phyloP scores from a whole-genome alignment of 352 stramenopile species.

The Blastocystis sp. region DNA sequence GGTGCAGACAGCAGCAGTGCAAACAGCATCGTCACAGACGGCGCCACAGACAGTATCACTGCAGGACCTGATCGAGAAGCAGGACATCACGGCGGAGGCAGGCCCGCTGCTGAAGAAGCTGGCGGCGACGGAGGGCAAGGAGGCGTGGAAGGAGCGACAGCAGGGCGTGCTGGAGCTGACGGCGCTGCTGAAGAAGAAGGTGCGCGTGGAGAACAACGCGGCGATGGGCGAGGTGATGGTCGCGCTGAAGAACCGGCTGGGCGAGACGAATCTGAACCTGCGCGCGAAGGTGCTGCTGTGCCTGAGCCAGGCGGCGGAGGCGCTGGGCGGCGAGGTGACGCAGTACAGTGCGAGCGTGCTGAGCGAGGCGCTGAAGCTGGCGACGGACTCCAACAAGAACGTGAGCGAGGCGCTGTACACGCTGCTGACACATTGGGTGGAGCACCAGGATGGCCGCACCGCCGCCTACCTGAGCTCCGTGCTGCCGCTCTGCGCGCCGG shows the following conservation, averaged over 20 bases:
- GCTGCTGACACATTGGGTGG: background rate
- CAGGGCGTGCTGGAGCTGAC: conserved; percentile 40
- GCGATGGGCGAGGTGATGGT: background rate
- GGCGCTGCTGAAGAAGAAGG: background rate
- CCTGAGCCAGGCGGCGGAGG: background rate
- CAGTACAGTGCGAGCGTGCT: conserved; percentile 1
- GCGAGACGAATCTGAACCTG: conserved; percentile 51
- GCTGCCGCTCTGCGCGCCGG: background rate
- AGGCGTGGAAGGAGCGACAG: conserved; percentile 47
- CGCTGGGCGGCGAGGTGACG: conserved; percentile 24
- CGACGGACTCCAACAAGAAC: conserved; percentile 37
- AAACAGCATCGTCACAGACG: background rate
- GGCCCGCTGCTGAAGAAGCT: background rate
- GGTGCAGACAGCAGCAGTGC: too few relatives aligned
- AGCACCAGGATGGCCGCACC: background rate
- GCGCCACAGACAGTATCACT: background rate
- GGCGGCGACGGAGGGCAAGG: conserved; percentile 26
- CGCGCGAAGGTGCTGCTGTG: conserved; percentile 29
- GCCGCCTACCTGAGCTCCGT: background rate
- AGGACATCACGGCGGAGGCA: conserved; percentile 5
- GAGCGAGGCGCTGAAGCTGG: background rate
- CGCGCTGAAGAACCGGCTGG: conserved; percentile 27
- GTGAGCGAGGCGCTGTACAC: conserved; percentile 4
- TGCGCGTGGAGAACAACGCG: conserved; percentile 19
- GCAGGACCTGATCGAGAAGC: background rate